Conservation (phyloP, 2,329 filamentous ascomycete species). For the Xylariaceae sp. region DNA sequence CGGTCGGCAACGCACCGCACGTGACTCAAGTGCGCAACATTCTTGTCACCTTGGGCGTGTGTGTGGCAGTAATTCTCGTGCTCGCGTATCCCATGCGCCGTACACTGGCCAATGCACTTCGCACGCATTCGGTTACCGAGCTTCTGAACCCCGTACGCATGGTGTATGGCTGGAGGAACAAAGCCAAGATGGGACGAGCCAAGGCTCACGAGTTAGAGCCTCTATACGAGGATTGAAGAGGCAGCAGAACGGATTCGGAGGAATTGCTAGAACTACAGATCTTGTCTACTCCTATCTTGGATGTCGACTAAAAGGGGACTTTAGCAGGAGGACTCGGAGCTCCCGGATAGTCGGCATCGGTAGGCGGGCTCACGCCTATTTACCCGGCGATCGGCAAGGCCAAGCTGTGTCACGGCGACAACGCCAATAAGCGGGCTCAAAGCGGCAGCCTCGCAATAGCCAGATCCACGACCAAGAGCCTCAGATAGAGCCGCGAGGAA, state of each 20-base stretch:
- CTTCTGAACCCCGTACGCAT: background rate
- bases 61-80: background rate
- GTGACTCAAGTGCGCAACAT: background rate
- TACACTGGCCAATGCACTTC: background rate
- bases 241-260: background rate
- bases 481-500: background rate
- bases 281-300: no score
- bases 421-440: background rate
- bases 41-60: background rate
- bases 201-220: conserved; percentile 12
- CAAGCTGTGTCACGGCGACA: background rate
- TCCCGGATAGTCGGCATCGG: no score
- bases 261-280: no score
- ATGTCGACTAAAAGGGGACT: no score
- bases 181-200: conserved; percentile 4
- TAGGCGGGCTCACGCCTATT: background rate
- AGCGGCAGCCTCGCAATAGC: background rate
- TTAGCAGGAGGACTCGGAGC: no score
- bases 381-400: conserved; percentile 1
- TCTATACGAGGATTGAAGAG: conserved; percentile 9
- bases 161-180: conserved; percentile 4
- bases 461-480: background rate
- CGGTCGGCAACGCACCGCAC: conserved; percentile 6
- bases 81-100: background rate
- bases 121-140: background rate